Percentiles rank a stretch among this genome's conserved stretches.
These are phyloP conservation scores for Hericium erinaceus DNA, from an alignment of 768 basidiomycete genomes.

Conservation along the genomic window DNA sequence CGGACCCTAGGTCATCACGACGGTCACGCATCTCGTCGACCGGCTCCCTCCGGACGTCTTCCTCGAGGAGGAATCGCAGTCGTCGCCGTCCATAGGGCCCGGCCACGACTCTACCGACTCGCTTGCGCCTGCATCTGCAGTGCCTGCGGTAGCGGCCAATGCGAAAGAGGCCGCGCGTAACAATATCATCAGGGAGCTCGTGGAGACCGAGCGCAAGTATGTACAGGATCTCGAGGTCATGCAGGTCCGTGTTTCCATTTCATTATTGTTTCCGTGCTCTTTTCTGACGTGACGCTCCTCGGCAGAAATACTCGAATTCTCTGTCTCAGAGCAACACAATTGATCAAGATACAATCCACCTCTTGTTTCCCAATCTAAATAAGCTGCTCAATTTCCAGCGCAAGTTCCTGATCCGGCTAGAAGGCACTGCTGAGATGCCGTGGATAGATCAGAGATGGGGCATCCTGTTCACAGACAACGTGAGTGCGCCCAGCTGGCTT, in stretches of 20 bases:
- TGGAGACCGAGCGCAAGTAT: conserved; percentile 93
- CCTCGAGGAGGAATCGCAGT: conserved; percentile 44
- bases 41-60: conserved; percentile 63
- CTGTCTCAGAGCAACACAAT: conserved; percentile 77
- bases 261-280: neutral
- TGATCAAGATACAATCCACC: conserved; percentile 91
- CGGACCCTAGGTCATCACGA: conserved; percentile 65
- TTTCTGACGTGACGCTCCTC: neutral
- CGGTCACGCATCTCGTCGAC: conserved; percentile 78
- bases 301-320: conserved; percentile 81
- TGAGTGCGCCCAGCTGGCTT: conserved; percentile 33
- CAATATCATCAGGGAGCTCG: conserved; percentile 79
- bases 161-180: conserved; percentile 61
- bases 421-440: conserved; percentile 73
- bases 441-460: conserved; percentile 90
- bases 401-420: conserved; percentile 83
- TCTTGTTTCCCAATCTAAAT: conserved; percentile 91
- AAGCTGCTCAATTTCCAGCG: conserved; percentile 95
- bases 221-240: conserved; percentile 95
- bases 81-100: conserved; percentile 38
- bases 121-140: conserved; percentile 34
- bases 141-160: conserved; percentile 33
- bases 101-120: conserved; percentile 57
- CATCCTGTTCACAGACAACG: conserved; percentile 71
- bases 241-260: conserved; percentile 51